A percentile compares a stretch with the other conserved stretches of the same genome.
Conservation (phyloP, 2,329 filamentous ascomycete genomes). For the Fusarium chlamydosporum region DNA sequence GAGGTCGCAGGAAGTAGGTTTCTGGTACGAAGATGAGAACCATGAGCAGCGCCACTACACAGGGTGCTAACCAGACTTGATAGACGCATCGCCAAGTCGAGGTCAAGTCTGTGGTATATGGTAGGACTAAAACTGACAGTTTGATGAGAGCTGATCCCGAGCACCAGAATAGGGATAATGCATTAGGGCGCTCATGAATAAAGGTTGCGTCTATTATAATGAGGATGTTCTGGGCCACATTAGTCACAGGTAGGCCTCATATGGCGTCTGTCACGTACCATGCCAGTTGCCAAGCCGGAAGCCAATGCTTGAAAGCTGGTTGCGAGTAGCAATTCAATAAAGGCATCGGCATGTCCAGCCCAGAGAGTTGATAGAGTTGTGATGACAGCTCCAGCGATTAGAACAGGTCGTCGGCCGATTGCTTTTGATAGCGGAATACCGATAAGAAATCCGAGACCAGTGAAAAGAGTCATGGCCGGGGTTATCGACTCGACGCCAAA, state of each 20-base stretch:
- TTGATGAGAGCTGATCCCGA: constrained; percentile 23
- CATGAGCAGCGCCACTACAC: not conserved
- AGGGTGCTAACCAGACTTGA: constrained; percentile 19
- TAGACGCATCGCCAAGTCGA: constrained; percentile 28
- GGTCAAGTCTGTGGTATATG: not conserved
- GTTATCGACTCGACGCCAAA: constrained; percentile 11
- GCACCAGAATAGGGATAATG: constrained; percentile 34
- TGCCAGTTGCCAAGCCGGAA: constrained; percentile 10
- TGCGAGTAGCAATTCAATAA: constrained; percentile 14
- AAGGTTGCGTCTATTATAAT: constrained; percentile 38
- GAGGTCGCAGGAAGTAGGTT: constrained; percentile 38
- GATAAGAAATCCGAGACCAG: constrained; percentile 20
- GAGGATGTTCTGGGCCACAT: constrained; percentile 9
- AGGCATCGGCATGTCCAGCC: constrained; percentile 22
- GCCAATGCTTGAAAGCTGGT: constrained; percentile 30
- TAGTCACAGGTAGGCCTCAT: not conserved
- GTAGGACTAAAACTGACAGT: constrained; percentile 15
- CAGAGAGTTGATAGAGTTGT: constrained; percentile 22
- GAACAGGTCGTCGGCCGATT: constrained; percentile 32
- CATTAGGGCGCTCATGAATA: constrained; percentile 38
- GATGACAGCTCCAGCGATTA: constrained; percentile 9
- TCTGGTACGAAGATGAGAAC: constrained; percentile 30
- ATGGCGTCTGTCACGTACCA: constrained; percentile 2
- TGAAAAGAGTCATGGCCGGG: constrained; percentile 35
- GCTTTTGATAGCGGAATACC: constrained; percentile 37